Evolutionary conservation across 1,139 yeast species (phyloP).

Genomic region (Blastobotrys proliferans): DNA sequence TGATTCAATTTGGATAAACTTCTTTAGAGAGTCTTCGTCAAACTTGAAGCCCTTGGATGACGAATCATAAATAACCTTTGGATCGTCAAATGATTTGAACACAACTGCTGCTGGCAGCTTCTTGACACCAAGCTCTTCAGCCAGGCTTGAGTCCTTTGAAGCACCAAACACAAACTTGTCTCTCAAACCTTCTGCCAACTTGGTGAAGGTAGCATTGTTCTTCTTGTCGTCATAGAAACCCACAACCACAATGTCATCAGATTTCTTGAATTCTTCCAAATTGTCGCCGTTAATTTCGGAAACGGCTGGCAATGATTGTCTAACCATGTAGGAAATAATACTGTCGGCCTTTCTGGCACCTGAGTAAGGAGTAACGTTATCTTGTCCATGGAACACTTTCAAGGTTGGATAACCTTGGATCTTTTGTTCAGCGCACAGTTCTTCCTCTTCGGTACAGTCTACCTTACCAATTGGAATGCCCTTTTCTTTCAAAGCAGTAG

Average conservation of each 20-base stretch:
- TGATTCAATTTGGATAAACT: constrained; percentile 63
- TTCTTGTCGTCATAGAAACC: constrained; percentile 40
- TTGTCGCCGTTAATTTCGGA: constrained; percentile 47
- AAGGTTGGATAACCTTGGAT: constrained; percentile 91
- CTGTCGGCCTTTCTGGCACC: constrained; percentile 84
- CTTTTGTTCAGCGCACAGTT: constrained; percentile 68
- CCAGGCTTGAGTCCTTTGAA: constrained; percentile 46
- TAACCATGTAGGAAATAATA: constrained; percentile 73
- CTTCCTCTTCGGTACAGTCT: constrained; percentile 86
- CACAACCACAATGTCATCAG: constrained; percentile 10
- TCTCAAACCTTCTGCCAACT: constrained; percentile 55
- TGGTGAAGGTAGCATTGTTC: constrained; percentile 46
- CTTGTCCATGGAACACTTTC: constrained; percentile 72
- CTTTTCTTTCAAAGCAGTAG: constrained; percentile 62
- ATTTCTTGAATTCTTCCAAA: constrained; percentile 43
- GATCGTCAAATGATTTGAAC: constrained; percentile 43
- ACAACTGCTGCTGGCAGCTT: constrained; percentile 47
- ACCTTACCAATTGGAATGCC: constrained; percentile 80
- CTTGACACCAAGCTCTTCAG: constrained; percentile 43
- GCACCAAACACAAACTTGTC: constrained; percentile 61
- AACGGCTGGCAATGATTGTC: constrained; percentile 81
- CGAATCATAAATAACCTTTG: constrained; percentile 38
- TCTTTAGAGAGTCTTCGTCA: constrained; percentile 38
- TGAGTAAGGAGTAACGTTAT: constrained; percentile 49
- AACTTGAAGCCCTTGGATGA: constrained; percentile 31